A percentile compares a stretch with the other conserved stretches of the same genome.
Evolutionary conservation across 192 early-diverging fungal genomes (phyloP).

Genomic region (Dissophora ornata): DNA sequence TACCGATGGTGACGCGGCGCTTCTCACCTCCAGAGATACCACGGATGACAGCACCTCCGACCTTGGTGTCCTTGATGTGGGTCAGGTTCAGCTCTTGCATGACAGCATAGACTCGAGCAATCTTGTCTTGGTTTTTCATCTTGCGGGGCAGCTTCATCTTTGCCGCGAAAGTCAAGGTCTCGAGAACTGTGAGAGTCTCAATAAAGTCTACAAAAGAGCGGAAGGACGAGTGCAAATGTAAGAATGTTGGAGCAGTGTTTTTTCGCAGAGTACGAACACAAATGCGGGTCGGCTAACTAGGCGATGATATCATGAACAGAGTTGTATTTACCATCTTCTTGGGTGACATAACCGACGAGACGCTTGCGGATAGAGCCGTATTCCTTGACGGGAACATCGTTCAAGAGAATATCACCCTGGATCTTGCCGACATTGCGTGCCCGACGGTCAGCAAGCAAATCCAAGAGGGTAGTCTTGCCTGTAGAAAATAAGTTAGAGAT

Average conservation of each 20-base stretch:
- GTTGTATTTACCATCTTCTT: slow-evolving; percentile 58
- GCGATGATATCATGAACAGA: not conserved
- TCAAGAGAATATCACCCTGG: slow-evolving; percentile 69
- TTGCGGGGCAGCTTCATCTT: slow-evolving; percentile 58
- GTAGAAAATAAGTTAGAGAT: not conserved
- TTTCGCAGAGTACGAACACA: too few relatives aligned
- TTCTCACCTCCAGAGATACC: slow-evolving; percentile 81
- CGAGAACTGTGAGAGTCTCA: slow-evolving; percentile 74
- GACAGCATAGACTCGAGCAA: slow-evolving; percentile 62
- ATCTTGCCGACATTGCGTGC: slow-evolving; percentile 54
- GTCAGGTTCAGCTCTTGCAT: slow-evolving; percentile 70
- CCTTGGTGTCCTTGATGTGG: slow-evolving; percentile 75
- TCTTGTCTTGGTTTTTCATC: slow-evolving; percentile 53
- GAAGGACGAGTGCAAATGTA: not conserved
- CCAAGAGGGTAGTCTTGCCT: slow-evolving; percentile 76
- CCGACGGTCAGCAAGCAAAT: slow-evolving; percentile 67
- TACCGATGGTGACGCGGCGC: slow-evolving; percentile 79
- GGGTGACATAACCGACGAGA: slow-evolving; percentile 68
- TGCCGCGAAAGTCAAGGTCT: slow-evolving; percentile 77
- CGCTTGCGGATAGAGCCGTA: slow-evolving; percentile 66
- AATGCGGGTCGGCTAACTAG: too few relatives aligned
- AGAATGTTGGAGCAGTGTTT: too few relatives aligned
- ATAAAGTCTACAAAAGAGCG: slow-evolving; percentile 28
- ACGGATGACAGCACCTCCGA: slow-evolving; percentile 70
- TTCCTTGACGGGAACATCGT: slow-evolving; percentile 63